Evolutionary conservation across 208 protist genomes (phyloP).

Genomic region (Endotrypanum monterogeii): DNA sequence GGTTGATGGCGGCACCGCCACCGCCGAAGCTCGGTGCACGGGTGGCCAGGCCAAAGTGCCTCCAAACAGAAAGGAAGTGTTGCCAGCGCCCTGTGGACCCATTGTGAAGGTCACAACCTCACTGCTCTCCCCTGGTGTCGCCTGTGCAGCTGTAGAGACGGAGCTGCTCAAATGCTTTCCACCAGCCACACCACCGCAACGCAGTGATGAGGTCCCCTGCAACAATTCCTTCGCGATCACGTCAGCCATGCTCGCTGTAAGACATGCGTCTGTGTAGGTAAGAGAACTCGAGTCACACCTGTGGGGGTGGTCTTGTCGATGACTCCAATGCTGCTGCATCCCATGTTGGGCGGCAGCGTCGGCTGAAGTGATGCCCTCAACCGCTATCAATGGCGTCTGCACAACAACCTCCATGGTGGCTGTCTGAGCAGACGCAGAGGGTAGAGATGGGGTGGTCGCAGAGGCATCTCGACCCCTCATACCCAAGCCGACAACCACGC

Average conservation of each 20-base stretch:
- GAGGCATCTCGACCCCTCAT: background rate
- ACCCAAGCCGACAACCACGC: background rate
- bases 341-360: background rate
- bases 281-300: background rate
- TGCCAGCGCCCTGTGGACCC: slow-evolving; percentile 17
- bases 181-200: background rate
- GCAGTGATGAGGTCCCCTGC: background rate
- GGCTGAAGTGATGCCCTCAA: slow-evolving; percentile 11
- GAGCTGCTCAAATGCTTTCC: background rate
- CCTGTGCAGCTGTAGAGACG: background rate
- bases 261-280: slow-evolving; percentile 20
- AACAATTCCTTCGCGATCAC: slow-evolving; percentile 20
- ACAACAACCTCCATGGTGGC: slow-evolving; percentile 13
- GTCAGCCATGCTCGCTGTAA: slow-evolving; percentile 13
- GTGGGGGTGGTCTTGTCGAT: background rate
- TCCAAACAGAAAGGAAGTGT: slow-evolving; percentile 23
- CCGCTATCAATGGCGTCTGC: slow-evolving; percentile 17
- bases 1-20: background rate
- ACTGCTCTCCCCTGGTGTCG: background rate
- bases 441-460: background rate
- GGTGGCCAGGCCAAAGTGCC: background rate
- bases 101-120: slow-evolving; percentile 31
- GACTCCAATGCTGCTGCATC: background rate
- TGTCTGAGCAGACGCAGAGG: background rate
- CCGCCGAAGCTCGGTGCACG: background rate